Conservation (phyloP, 805 yeast species). For the Myxozyma vanderwaltii region DNA sequence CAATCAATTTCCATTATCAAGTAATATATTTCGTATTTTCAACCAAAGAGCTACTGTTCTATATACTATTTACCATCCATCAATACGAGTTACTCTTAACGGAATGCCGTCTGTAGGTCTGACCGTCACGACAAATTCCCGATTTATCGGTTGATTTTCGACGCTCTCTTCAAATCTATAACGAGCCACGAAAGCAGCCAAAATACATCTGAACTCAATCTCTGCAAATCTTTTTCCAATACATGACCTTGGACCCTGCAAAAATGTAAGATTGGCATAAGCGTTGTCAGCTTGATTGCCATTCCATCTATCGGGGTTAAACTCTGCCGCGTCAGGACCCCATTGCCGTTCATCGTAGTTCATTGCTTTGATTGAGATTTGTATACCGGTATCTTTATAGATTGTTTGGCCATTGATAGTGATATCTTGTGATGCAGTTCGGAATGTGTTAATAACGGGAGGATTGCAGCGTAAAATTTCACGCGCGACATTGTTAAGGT, state of each 20-base stretch:
- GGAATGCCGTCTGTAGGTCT: conserved; percentile 26
- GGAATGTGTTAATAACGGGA: conserved; percentile 18
- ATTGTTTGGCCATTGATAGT: conserved; percentile 8
- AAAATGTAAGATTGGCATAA: conserved; percentile 22
- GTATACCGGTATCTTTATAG: conserved; percentile 15
- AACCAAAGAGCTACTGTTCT: too few species aligned
- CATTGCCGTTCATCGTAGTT: conserved; percentile 8
- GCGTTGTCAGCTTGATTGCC: conserved; percentile 21
- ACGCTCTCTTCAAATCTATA: conserved; percentile 15
- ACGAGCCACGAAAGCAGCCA: conserved; percentile 18
- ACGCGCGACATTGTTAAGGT: conserved; percentile 19
- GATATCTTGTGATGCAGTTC: conserved; percentile 11
- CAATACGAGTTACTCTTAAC: conserved; percentile 11
- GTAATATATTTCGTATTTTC: too few species aligned
- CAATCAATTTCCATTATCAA: too few species aligned
- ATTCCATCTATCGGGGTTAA: conserved; percentile 30
- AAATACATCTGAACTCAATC: conserved; percentile 17
- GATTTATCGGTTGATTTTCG: conserved; percentile 10
- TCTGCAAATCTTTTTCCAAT: conserved; percentile 29
- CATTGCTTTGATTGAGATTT: conserved; percentile 5
- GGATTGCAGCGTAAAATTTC: conserved; percentile 21
- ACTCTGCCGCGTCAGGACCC: conserved; percentile 26
- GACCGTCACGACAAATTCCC: conserved; percentile 15
- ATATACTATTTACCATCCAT: conserved; percentile 25
- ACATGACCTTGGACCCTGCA: conserved; percentile 23